Base-by-base conservation (phyloP, 129 eudicot genomes). In the Glebionis coronaria region DNA sequence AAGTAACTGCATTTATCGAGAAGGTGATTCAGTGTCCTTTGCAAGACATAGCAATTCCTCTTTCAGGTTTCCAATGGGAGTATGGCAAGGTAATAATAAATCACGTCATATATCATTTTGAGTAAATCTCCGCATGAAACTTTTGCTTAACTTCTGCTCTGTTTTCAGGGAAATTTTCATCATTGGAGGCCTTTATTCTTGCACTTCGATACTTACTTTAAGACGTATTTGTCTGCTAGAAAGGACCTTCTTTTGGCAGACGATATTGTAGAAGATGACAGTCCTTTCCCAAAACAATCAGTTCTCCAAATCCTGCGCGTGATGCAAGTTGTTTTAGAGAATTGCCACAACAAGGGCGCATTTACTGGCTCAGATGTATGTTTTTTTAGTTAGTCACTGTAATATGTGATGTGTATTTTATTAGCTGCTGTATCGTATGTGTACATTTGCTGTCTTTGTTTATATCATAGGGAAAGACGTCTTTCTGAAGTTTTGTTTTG, bases 141-240 rank as follows among this genome's bases (percentile, higher is more conserved):
- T 56, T n/a, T 47, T n/a, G 58, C 80, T 69, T 59, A 52, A 42
- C 51, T 56, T 27, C 38, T 29, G 20, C 50, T 61, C 62, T 55
- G 19, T 82, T 86, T 74, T 81, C 83, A 94, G 99, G 99, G 99
- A 51, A 87, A 94, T 78, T 94, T 94, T 81, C 93, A 94, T 82
- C 97, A 94, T 44, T 94, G 99, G 99, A 90, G 97, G 71, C 97
- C 95, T 14, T 73, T 94, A 76, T 90, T 94, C 81, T 82, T 86
- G 68, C 99, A 94, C 72, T 94, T 94, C 65, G 93, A 94, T 60
- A 81, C 97, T 50, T 94, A 89, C 72, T 87, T 94, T 77, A 90
- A 94, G 88, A 73, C 90, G 29, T 90, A 87, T 68, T 28, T 94
- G 73, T 84, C 87, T 55, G 56, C 77, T 64, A 81, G 97, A 81